These are phyloP conservation scores for Schoenoplectus triqueter DNA, from an alignment of 202 grass and related monocot genomes.

Conservation along the genomic window DNA sequence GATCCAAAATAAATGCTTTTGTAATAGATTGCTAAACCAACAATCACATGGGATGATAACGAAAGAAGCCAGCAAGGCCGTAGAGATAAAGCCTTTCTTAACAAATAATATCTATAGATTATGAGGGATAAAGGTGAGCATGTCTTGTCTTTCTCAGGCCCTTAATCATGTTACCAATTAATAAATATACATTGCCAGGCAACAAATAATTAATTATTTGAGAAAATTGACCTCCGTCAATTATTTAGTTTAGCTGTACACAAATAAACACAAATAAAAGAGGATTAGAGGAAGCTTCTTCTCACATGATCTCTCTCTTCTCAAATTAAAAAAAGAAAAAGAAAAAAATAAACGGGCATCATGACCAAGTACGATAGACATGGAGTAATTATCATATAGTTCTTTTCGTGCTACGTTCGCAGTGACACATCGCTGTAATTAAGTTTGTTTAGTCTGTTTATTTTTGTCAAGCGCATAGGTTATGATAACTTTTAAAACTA, in stretches of 20 bases:
- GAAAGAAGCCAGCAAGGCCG: background rate
- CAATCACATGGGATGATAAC: slow-evolving; percentile 33
- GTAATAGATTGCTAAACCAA: slow-evolving; percentile 22
- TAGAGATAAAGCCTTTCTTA: background rate
- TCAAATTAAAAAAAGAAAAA: background rate
- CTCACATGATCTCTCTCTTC: background rate
- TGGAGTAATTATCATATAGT: background rate
- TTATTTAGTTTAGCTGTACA: background rate
- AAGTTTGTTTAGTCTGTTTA: no score
- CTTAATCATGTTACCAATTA: slow-evolving; percentile 33
- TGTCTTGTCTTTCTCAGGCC: slow-evolving; percentile 39
- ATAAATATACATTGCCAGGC: slow-evolving; percentile 4
- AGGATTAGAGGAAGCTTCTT: slow-evolving; percentile 31
- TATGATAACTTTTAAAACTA: no score
- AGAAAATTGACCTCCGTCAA: background rate
- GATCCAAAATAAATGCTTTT: slow-evolving; percentile 16
- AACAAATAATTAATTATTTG: background rate
- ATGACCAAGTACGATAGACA: slow-evolving; percentile 14
- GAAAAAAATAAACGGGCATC: background rate
- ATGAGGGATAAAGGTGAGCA: slow-evolving; percentile 29
- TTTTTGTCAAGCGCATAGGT: no score
- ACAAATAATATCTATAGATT: background rate
- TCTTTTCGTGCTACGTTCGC: background rate
- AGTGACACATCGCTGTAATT: background rate
- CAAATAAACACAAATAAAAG: slow-evolving; percentile 6